Base-by-base conservation (phyloP, 768 basidiomycete species). In the Crassisporium funariophilum region DNA sequence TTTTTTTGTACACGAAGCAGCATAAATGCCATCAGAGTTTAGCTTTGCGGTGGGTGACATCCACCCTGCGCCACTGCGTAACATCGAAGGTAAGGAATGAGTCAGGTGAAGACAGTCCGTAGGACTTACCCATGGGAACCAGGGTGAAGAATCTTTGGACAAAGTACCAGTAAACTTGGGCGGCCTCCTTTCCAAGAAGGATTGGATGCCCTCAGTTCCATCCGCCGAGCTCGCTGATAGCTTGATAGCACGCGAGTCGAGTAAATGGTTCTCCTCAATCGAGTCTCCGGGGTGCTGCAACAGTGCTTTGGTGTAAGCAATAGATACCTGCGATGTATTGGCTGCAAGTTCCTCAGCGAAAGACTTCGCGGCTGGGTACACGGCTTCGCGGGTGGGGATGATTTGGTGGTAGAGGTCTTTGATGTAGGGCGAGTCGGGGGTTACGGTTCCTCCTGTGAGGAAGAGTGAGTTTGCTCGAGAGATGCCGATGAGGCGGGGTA, bases 61-160 rank as follows among this genome's bases (percentile, higher is more conserved):
- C 67, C 15, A 70, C 16, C 16, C 64, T 59, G 12, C 55, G 60
- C 75, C 75, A 76, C 75, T 77, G 44, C 16, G 10, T 34, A 17
- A 29, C 21, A 17, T 55, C 16, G 15, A 29, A 35, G 15, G 27
- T 16, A 25, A 12, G 15, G 12, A 15, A 10, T 24, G 12, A 23
- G 47, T 31, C 5, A 40, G 11, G 3, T 27, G 2, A n/a, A 9
- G 16, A 16, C 15, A 10, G 7, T 24, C 12, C n/a, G n/a, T n/a
- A n/a, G n/a, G 2, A 61, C 76, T 53, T 43, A 81, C 81, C 79
- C 79, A 82, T 33, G 81, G 77, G 47, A 70, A 73, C 73, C 75
- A 78, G 9, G 57, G 54, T 3, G 69, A 65, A n/a, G 61, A 51
- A 41, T 69, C 67, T 31, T 68, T 69, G 1, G 72, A 70, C 44